A percentile compares a stretch with the other conserved stretches of the same genome.
Conservation (phyloP, 2,329 filamentous ascomycete genomes). For the Ciborinia camelliae region DNA sequence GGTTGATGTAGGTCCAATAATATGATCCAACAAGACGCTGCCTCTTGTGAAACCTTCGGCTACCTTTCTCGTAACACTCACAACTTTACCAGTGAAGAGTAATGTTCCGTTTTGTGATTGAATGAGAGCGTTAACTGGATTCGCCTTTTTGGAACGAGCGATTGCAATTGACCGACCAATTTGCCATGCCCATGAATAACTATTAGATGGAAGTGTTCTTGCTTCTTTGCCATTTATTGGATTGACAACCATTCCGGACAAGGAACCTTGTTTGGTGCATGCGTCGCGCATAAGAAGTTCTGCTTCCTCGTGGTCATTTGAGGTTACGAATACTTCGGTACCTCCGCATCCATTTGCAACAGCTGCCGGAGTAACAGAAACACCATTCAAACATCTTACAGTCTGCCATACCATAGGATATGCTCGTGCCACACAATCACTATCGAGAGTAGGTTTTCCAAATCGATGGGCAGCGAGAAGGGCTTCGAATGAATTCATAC, state of each 20-base stretch:
- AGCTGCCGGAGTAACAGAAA: constrained; percentile 32
- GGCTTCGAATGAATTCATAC: constrained; percentile 50
- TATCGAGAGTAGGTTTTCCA: constrained; percentile 32
- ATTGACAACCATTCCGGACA: constrained; percentile 33
- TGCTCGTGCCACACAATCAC: constrained; percentile 35
- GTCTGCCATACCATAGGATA: constrained; percentile 37
- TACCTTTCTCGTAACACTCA: constrained; percentile 32
- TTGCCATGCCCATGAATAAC: constrained; percentile 40
- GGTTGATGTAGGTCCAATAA: constrained; percentile 14
- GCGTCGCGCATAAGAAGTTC: constrained; percentile 35
- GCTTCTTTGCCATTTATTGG: constrained; percentile 33
- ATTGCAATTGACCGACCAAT: constrained; percentile 59
- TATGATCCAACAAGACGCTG: constrained; percentile 29
- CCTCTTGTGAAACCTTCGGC: constrained; percentile 35
- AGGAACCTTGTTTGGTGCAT: constrained; percentile 31
- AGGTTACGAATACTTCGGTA: constrained; percentile 27
- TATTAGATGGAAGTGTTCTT: constrained; percentile 33
- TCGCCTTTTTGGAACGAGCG: constrained; percentile 31
- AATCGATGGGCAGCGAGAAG: constrained; percentile 32
- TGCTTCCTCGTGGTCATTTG: constrained; percentile 29
- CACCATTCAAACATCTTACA: constrained; percentile 33
- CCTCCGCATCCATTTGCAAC: constrained; percentile 31
- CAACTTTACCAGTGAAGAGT: constrained; percentile 36
- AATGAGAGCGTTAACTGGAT: constrained; percentile 32
- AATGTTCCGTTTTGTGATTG: constrained; percentile 31